Evolutionary conservation across 2,329 filamentous ascomycete species (phyloP).

Genomic region (Emmonsia crescens): DNA sequence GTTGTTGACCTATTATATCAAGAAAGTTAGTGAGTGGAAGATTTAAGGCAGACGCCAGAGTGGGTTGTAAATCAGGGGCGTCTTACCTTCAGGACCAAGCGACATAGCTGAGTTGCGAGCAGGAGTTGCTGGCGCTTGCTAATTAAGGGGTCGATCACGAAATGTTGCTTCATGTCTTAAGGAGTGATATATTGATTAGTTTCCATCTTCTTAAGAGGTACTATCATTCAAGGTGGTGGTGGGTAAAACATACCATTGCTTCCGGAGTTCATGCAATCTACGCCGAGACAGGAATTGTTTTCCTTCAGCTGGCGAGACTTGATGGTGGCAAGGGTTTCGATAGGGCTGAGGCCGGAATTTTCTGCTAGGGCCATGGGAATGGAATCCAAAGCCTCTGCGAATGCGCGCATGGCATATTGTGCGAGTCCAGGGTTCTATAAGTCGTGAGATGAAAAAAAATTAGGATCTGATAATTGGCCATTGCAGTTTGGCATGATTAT

Average conservation of each 20-base stretch:
- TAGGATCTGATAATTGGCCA: neutral
- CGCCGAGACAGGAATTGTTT: constrained; percentile 66
- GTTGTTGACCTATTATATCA: constrained; percentile 57
- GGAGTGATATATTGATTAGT: constrained; percentile 8
- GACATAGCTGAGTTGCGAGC: constrained; percentile 90
- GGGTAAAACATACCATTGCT: constrained; percentile 55
- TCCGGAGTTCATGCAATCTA: constrained; percentile 95
- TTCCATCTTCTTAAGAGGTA: neutral
- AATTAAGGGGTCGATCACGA: constrained; percentile 96
- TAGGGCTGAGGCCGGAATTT: constrained; percentile 92
- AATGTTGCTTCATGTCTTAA: constrained; percentile 86
- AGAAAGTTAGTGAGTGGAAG: constrained; percentile 12
- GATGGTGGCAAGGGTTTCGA: constrained; percentile 85
- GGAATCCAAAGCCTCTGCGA: constrained; percentile 85
- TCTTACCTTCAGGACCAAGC: constrained; percentile 86
- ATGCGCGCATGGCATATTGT: constrained; percentile 98
- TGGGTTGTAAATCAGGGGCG: neutral
- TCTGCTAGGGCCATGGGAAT: constrained; percentile 94
- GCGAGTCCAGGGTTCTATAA: constrained; percentile 77
- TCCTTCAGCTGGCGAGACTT: constrained; percentile 95
- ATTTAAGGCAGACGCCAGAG: neutral
- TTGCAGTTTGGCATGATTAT: neutral
- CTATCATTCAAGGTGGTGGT: neutral
- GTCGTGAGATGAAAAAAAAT: constrained; percentile 4
- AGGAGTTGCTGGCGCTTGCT: constrained; percentile 96